Percentiles rank a stretch among this genome's conserved stretches.
Evolutionary conservation across 2,329 filamentous ascomycete species (phyloP).

Genomic region (Polychaeton citri): DNA sequence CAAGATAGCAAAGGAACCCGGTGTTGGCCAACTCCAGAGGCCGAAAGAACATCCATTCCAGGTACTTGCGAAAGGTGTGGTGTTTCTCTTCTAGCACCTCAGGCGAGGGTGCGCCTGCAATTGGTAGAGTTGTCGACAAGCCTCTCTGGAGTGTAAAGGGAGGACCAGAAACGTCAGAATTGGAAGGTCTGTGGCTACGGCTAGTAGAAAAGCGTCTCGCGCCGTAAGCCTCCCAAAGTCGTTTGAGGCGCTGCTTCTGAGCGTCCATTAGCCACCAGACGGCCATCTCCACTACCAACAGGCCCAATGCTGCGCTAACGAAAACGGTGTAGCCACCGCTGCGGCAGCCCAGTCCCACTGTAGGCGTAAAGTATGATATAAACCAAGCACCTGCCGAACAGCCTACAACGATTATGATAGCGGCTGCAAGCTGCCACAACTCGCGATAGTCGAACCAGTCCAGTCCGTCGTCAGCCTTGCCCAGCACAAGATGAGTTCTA

Average conservation of each 20-base stretch:
- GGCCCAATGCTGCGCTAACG: conserved; percentile 16
- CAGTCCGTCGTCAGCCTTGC: conserved; percentile 17
- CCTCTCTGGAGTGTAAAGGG: not conserved
- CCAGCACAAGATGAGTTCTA: conserved; percentile 23
- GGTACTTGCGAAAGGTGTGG: not conserved
- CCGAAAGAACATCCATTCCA: conserved; percentile 18
- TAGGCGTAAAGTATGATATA: conserved; percentile 32
- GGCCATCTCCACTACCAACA: conserved; percentile 26
- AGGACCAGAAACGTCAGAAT: not conserved
- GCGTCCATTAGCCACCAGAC: conserved; percentile 22
- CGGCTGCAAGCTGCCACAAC: conserved; percentile 27
- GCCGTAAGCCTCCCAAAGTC: not conserved
- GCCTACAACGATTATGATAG: conserved; percentile 23
- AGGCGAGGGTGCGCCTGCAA: not conserved
- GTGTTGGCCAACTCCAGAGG: conserved; percentile 25
- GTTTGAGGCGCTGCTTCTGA: conserved; percentile 6
- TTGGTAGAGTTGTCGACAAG: not conserved
- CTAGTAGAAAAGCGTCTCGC: not conserved
- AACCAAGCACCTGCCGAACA: conserved; percentile 27
- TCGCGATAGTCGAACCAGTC: conserved; percentile 32
- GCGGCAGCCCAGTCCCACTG: conserved; percentile 28
- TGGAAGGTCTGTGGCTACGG: not conserved
- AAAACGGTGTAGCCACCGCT: conserved; percentile 34
- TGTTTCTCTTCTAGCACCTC: not conserved
- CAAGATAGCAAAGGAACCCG: conserved; percentile 24